Conservation (phyloP, 352 stramenopile species). For the Globisporangium acanthophoron region DNA sequence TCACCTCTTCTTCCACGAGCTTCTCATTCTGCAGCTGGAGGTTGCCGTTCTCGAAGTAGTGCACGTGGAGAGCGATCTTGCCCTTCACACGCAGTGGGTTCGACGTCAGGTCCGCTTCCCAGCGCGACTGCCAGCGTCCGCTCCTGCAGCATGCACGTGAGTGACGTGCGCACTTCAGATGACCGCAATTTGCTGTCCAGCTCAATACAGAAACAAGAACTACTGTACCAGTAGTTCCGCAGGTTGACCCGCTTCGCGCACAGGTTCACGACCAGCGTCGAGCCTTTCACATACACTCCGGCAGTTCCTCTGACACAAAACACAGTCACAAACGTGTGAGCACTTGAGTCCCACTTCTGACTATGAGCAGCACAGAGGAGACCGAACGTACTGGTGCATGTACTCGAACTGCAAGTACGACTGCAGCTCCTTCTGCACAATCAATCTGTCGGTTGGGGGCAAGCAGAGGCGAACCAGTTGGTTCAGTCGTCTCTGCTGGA, state of each 20-base stretch:
- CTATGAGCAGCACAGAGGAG: neutral
- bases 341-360: constrained; percentile 1
- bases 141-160: constrained; percentile 17
- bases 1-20: constrained; percentile 49
- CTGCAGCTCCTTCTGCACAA: constrained; percentile 65
- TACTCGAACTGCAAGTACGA: constrained; percentile 86
- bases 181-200: too few species aligned
- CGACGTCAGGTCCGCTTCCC: constrained; percentile 58
- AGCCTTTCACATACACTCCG: constrained; percentile 69
- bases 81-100: constrained; percentile 47
- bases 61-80: constrained; percentile 80
- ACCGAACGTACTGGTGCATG: constrained; percentile 52
- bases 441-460: constrained; percentile 13
- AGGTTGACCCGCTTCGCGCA: constrained; percentile 86
- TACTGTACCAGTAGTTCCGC: constrained; percentile 80
- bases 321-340: neutral
- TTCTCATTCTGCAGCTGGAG: constrained; percentile 89
- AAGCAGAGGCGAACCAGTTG: neutral
- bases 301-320: constrained; percentile 49
- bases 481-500: neutral
- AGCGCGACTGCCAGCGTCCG: constrained; percentile 78
- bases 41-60: constrained; percentile 97
- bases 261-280: constrained; percentile 67
- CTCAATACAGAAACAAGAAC: neutral
- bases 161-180: too few species aligned